These are phyloP conservation scores for Backusella morwellensis DNA, from an alignment of 192 early-diverging fungal species.

Conservation along the genomic window DNA sequence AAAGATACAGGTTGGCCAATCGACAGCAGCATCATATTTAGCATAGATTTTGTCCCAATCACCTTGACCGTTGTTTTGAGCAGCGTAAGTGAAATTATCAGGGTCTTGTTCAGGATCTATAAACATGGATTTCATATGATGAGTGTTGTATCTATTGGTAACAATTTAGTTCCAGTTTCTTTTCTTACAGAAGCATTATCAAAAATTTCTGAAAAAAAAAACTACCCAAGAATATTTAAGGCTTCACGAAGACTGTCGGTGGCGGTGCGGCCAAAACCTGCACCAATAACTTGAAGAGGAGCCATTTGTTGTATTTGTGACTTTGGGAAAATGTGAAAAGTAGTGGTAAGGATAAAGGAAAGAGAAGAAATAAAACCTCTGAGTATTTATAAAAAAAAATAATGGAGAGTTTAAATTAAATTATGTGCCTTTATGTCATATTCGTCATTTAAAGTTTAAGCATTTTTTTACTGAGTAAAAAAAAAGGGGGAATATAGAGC, in stretches of 20 bases:
- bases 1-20: too few species aligned
- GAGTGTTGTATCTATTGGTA: neutral
- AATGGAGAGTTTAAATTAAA: neutral
- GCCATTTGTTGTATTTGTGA: neutral
- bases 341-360: neutral
- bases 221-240: slow-evolving; percentile 21
- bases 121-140: neutral
- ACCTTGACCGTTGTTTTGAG: neutral
- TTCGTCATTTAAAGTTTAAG: neutral
- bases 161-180: neutral
- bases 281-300: slow-evolving; percentile 10
- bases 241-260: slow-evolving; percentile 18
- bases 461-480: too few species aligned
- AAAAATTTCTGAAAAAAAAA: neutral
- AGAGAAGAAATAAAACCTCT: neutral
- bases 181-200: neutral
- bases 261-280: slow-evolving; percentile 25
- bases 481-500: too few species aligned
- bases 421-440: neutral
- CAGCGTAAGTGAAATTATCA: neutral
- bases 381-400: neutral
- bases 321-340: too few species aligned
- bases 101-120: neutral
- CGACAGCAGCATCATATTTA: neutral
- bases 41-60: slow-evolving; percentile 18